Conservation (phyloP, 306 rosid genomes). For the Clitoria ternatea region DNA sequence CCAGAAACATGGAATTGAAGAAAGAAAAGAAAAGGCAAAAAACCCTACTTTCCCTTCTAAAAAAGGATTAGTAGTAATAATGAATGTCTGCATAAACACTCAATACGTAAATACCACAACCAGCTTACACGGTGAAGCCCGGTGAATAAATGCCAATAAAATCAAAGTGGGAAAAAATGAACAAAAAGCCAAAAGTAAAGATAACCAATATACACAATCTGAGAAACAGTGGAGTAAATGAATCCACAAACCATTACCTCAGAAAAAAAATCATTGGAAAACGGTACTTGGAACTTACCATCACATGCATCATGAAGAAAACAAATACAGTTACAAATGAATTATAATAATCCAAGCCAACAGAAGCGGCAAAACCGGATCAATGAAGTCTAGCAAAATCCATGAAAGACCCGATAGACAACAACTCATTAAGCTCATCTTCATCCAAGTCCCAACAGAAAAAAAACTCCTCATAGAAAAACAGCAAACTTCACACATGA, state of each 20-base stretch:
- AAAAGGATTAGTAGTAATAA: not conserved
- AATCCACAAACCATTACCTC: not conserved
- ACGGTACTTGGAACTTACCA: not conserved
- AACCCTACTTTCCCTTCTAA: conserved; percentile 7
- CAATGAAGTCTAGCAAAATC: not conserved
- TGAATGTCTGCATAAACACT: conserved; percentile 7
- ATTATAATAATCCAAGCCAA: not conserved
- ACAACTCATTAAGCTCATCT: not conserved
- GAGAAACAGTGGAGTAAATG: not conserved
- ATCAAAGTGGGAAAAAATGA: not conserved
- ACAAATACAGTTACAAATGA: not conserved
- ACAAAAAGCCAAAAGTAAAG: not conserved
- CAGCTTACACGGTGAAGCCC: not conserved
- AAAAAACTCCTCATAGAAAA: not conserved
- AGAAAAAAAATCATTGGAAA: conserved; percentile 11
- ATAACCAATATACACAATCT: not conserved
- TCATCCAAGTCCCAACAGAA: conserved; percentile 13
- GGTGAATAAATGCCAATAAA: not conserved
- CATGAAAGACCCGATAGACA: conserved; percentile 7
- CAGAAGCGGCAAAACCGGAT: conserved; percentile 1
- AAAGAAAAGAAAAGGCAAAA: not conserved
- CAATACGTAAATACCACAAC: conserved; percentile 1
- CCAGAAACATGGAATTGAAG: not conserved
- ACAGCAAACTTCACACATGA: not conserved
- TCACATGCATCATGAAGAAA: conserved; percentile 21